Evolutionary conservation across 1,284 basidiomycete species (phyloP), one percentile per base, ranked within the genome.

Genomic region (Papiliotrema laurentii): DNA sequence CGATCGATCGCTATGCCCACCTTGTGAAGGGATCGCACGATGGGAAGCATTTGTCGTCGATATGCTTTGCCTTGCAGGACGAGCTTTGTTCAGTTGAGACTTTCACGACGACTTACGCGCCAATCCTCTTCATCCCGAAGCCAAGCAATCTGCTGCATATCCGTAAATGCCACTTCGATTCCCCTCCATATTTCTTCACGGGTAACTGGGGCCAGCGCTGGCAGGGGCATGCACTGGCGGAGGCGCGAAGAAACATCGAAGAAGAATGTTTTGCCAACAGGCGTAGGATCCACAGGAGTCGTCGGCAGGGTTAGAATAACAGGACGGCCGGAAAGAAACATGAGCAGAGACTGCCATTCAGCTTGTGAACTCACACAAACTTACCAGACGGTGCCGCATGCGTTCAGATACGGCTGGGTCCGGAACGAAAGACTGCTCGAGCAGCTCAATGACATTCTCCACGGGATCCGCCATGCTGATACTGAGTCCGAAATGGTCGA

Each of bases 401-500:
- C n/a, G n/a, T n/a, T n/a, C n/a, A n/a, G n/a, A n/a, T n/a, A n/a
- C n/a, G n/a, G n/a, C n/a, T n/a, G n/a, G n/a, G n/a, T n/a, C n/a
- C n/a, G n/a, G n/a, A n/a, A n/a, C n/a, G n/a, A n/a, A n/a, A n/a
- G n/a, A n/a, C n/a, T n/a, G n/a, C n/a, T n/a, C 43, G 24, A 53
- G 38, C 7, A 51, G n/a, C 44, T 63, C 87, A 89, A 86, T 51
- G n/a, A 86, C 74, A 43, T 80, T 78, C 45, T 78, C 77, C 3
- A 81, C 77, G n/a, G 81, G 79, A 26, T 85, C 74, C 2, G 79
- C 78, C 69, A 93, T 87, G 19, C 83, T 75, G n/a, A 92, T 74
- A 0, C 83, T 83, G 0, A 90, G 77, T 18, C 89, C 89, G 59
- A 84, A 86, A 73, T 91, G 90, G 58, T 93, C 89, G 49, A 83